Conservation (phyloP, 2,329 filamentous ascomycete species). For the Aspergillaceae sp. region DNA sequence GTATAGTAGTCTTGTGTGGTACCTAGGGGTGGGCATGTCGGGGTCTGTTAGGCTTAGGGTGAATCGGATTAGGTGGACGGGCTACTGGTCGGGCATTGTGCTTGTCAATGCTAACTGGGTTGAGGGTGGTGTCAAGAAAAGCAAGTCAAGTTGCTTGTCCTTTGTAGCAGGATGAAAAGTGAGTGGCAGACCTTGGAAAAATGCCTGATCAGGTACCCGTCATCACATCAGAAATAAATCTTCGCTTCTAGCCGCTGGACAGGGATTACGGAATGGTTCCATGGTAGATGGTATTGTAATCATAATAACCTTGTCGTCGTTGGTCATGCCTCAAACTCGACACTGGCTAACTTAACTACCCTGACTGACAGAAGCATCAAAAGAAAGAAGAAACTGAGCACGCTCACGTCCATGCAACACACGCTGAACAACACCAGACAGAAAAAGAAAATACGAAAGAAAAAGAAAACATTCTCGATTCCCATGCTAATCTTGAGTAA, state of each 20-base stretch:
- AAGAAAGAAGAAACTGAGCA: not conserved
- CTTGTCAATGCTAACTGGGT: too few species aligned
- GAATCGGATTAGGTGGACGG: constrained; percentile 4
- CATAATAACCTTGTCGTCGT: too few species aligned
- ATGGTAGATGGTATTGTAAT: too few species aligned
- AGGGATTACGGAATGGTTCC: too few species aligned
- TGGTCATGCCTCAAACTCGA: too few species aligned
- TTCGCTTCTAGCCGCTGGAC: too few species aligned
- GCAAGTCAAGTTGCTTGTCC: too few species aligned
- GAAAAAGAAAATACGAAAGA: not conserved
- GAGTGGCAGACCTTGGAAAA: too few species aligned
- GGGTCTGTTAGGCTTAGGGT: constrained; percentile 6
- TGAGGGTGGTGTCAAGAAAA: too few species aligned
- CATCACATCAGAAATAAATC: too few species aligned
- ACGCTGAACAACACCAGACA: not conserved
- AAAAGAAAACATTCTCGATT: not conserved
- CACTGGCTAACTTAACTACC: not conserved
- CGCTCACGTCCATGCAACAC: not conserved
- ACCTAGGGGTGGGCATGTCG: constrained; percentile 3
- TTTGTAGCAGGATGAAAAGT: too few species aligned
- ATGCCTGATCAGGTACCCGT: too few species aligned
- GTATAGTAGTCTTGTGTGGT: constrained; percentile 6
- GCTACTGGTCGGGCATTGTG: not conserved
- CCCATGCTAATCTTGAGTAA: not conserved
- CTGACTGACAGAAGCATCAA: not conserved